A percentile compares a stretch with the other conserved stretches of the same genome.
Evolutionary conservation across 1,139 yeast species (phyloP).

Genomic region (Yamadazyma diospyri): DNA sequence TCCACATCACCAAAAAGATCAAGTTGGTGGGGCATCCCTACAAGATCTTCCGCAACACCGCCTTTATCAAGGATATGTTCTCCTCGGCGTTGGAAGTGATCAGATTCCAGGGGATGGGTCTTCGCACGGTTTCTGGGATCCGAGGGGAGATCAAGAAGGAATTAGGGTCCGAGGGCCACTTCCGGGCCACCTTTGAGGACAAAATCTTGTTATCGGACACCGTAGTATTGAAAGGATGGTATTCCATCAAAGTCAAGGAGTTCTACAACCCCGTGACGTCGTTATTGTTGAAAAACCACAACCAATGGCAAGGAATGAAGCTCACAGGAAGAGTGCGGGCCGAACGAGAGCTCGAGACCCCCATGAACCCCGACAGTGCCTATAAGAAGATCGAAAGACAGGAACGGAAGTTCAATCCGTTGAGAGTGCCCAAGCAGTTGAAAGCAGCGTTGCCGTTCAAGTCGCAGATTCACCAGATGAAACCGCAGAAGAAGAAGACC

Average conservation of each 20-base stretch:
- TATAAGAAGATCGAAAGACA: constrained; percentile 79
- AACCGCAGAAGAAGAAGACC: constrained; percentile 80
- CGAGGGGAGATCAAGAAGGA: constrained; percentile 98
- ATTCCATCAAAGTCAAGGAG: constrained; percentile 84
- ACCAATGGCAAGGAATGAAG: constrained; percentile 95
- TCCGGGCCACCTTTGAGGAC: constrained; percentile 97
- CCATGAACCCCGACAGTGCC: constrained; percentile 62
- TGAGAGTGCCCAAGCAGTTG: constrained; percentile 77
- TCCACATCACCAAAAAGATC: constrained; percentile 91
- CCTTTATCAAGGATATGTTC: constrained; percentile 96
- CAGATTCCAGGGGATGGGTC: constrained; percentile 95
- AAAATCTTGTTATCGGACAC: constrained; percentile 88
- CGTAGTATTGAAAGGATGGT: constrained; percentile 91
- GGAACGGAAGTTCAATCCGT: constrained; percentile 83
- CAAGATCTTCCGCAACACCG: constrained; percentile 92
- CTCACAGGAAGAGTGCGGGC: constrained; percentile 92
- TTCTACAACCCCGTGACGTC: constrained; percentile 97
- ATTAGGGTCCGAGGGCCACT: constrained; percentile 93
- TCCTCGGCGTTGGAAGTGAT: constrained; percentile 90
- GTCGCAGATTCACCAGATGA: constrained; percentile 84
- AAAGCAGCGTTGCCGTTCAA: constrained; percentile 83
- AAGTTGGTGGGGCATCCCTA: constrained; percentile 94
- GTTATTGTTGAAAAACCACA: constrained; percentile 66
- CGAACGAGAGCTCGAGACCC: constrained; percentile 63
- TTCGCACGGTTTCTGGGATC: constrained; percentile 94